phyloP scores from a whole-genome alignment of 108 stramenopile species.

The Nannochloropsis granulata region DNA sequence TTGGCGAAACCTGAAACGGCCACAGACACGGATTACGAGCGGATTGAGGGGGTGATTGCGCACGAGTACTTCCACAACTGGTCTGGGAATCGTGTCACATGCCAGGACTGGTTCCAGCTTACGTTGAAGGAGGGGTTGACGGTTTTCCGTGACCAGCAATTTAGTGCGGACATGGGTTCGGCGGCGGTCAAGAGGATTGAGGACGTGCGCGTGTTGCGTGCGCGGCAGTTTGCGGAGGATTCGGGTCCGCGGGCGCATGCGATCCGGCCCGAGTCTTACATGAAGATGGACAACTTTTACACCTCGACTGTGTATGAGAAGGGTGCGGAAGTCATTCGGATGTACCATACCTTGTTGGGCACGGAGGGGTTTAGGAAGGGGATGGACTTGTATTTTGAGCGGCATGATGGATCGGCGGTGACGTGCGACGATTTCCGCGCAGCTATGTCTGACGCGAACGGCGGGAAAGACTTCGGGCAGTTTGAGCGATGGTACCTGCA shows the following conservation, averaged over 20 bases:
- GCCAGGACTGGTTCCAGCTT: conserved; percentile 93
- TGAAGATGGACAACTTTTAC: conserved; percentile 86
- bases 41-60: conserved; percentile 76
- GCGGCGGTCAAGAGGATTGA: conserved; percentile 85
- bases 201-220: conserved; percentile 59
- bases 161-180: conserved; percentile 59
- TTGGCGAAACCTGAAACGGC: conserved; percentile 74
- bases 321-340: conserved; percentile 59
- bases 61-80: conserved; percentile 98
- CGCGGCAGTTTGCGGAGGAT: conserved; percentile 55
- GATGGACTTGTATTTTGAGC: conserved; percentile 75
- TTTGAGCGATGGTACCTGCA: conserved; percentile 87
- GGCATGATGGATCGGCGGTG: conserved; percentile 87
- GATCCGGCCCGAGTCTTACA: conserved; percentile 82
- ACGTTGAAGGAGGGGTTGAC: conserved; percentile 97
- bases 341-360: conserved; percentile 78
- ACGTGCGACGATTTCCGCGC: conserved; percentile 89
- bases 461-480: conserved; percentile 19
- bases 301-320: conserved; percentile 75
- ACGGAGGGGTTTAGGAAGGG: conserved; percentile 87
- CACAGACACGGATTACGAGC: conserved; percentile 79
- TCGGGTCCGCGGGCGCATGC: conserved; percentile 83
- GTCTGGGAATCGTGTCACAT: conserved; percentile 88
- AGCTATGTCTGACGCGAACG: conserved; percentile 93
- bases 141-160: conserved; percentile 87